Evolutionary conservation across 2,329 filamentous ascomycete genomes (phyloP).

Genomic region (Pyrenochaeta sp.): DNA sequence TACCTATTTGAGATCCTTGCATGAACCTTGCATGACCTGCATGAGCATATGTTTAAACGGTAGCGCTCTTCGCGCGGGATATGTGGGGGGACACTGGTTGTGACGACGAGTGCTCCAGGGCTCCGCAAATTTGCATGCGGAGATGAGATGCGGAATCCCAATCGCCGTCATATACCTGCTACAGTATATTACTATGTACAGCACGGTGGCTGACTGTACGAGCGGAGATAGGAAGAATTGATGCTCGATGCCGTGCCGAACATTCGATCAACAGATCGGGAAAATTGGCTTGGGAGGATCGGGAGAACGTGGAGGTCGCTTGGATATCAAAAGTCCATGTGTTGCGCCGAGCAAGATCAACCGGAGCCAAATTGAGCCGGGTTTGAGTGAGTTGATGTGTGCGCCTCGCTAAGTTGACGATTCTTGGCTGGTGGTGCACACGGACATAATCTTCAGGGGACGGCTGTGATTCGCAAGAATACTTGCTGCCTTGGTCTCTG

Average conservation of each 20-base stretch:
- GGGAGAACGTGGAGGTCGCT: not conserved
- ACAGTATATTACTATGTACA: no score
- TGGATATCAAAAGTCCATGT: not conserved
- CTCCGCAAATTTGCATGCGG: slow-evolving; percentile 6
- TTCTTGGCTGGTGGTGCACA: slow-evolving; percentile 9
- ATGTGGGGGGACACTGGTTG: slow-evolving; percentile 3
- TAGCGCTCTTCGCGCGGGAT: slow-evolving; percentile 9
- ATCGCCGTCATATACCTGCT: no score
- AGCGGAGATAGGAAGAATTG: not conserved
- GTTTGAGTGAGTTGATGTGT: not conserved
- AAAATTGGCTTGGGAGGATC: no score
- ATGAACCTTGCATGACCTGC: slow-evolving; percentile 10
- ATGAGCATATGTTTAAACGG: slow-evolving; percentile 11
- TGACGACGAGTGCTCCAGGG: slow-evolving; percentile 8
- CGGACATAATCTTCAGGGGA: slow-evolving; percentile 7
- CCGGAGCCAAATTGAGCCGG: not conserved
- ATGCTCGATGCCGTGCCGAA: no score
- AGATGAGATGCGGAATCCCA: slow-evolving; percentile 5
- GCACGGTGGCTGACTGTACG: no score
- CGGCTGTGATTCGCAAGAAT: slow-evolving; percentile 1
- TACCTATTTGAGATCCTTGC: slow-evolving; percentile 4
- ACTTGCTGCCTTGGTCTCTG: not conserved
- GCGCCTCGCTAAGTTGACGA: slow-evolving; percentile 1
- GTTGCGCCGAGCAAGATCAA: not conserved
- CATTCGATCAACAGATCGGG: no score